Evolutionary conservation across 441 rosid genomes (phyloP).

Genomic region (Erodium moschatum): DNA sequence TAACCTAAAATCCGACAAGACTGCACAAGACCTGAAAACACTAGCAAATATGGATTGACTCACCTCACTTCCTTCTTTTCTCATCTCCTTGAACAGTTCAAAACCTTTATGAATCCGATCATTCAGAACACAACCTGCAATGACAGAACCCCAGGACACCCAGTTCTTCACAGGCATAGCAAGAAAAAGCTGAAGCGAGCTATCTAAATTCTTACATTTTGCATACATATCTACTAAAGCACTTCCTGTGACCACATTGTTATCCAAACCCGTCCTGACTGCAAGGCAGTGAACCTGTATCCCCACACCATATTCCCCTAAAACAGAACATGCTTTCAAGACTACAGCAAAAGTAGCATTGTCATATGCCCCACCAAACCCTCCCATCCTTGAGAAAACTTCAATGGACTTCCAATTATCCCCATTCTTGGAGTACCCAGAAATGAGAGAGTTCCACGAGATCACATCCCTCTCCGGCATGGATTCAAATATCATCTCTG

Average conservation of each 20-base stretch:
- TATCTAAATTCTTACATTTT: conserved; percentile 51
- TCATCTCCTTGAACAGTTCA: conserved; percentile 27
- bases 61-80: background rate
- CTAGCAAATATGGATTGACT: background rate
- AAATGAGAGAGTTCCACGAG: conserved; percentile 82
- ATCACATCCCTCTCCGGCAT: conserved; percentile 65
- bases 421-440: conserved; percentile 55
- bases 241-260: conserved; percentile 61
- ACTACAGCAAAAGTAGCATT: background rate
- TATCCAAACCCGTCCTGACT: conserved; percentile 42
- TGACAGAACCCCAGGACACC: conserved; percentile 79
- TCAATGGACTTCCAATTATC: conserved; percentile 35
- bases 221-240: conserved; percentile 86
- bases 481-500: conserved; percentile 32
- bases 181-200: conserved; percentile 31
- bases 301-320: background rate
- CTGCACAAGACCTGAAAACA: background rate
- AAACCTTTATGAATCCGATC: conserved; percentile 36
- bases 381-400: conserved; percentile 53
- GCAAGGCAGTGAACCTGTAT: conserved; percentile 15
- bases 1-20: background rate
- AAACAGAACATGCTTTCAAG: conserved; percentile 2
- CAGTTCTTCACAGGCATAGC: conserved; percentile 41
- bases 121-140: conserved; percentile 77
- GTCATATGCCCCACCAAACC: background rate